Base-by-base conservation (phyloP, 164 flowering plant species). In the Liquidambar formosana region DNA sequence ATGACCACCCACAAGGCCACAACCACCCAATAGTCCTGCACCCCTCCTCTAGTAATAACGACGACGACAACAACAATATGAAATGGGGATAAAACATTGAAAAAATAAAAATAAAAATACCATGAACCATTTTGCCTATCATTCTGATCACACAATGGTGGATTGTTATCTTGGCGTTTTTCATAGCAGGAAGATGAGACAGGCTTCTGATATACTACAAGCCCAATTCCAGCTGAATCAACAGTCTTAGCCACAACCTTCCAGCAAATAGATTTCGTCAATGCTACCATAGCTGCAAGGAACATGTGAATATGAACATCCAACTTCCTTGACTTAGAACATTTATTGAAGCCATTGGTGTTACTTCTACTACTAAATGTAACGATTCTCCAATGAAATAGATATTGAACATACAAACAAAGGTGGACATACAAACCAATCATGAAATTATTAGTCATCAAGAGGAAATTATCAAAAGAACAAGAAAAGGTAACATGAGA, bases 221-320 rank as follows among this genome's bases (percentile, higher is more conserved):
- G 79, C 16, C 97, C 97, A 63, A 95, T 78, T 52, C 93, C 85
- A 54, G 73, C 51, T 64, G 84, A 72, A 41, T 83, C 86, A 28
- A 75, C 69, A 25, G 84, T 76, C 79, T 85, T 95, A 15, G 81
- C 81, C 57, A 90, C 88, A 61, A 62, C 76, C 62, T 85, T 83
- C 99, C 97, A 95, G 85, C 99, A 95, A 60, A 95, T 84, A 27
- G 97, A 77, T 69, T 83, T 81, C 59, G 97, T 93, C 74, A 95
- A 54, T 70, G 82, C 73, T 66, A 85, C 90, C 97, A 93, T 90
- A 28, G 91, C 99, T 95, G 94, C 82, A 85, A 66, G 56, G 78
- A 69, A 61, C 15, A 70, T 10, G 44, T 57, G 27, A 64, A 51
- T n/a, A 52, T n/a, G 18, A 46, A 65, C 44, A 44, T 15, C 26